Evolutionary conservation across 768 basidiomycete genomes (phyloP).

Genomic region (Leccinum boreale): DNA sequence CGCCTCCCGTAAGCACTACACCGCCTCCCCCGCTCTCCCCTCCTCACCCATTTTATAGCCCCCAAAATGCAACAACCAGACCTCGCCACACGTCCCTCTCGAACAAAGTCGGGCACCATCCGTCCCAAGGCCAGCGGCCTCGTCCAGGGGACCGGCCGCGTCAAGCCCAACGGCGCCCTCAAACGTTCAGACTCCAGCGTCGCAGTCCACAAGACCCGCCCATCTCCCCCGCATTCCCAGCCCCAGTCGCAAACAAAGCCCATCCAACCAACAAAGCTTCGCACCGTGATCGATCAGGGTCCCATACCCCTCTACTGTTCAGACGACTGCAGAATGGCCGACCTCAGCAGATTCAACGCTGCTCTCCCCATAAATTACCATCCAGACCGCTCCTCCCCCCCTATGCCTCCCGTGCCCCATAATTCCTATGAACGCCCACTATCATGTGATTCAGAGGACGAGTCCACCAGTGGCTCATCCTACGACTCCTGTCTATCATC

Average conservation of each 20-base stretch:
- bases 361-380: slow-evolving; percentile 46
- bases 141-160: slow-evolving; percentile 62
- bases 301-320: slow-evolving; percentile 86
- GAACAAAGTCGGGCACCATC: slow-evolving; percentile 35
- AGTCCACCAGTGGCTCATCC: slow-evolving; percentile 40
- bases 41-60: slow-evolving; percentile 13
- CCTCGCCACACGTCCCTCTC: slow-evolving; percentile 27
- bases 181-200: slow-evolving; percentile 36
- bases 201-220: slow-evolving; percentile 15
- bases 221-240: slow-evolving; percentile 20
- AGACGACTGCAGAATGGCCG: slow-evolving; percentile 64
- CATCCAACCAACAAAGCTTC: slow-evolving; percentile 43
- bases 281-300: slow-evolving; percentile 73
- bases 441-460: slow-evolving; percentile 37
- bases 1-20: slow-evolving; percentile 26
- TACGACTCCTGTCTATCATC: slow-evolving; percentile 32
- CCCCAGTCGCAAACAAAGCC: slow-evolving; percentile 21
- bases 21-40: slow-evolving; percentile 22
- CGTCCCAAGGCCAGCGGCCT: slow-evolving; percentile 48
- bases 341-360: slow-evolving; percentile 44
- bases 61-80: slow-evolving; percentile 28
- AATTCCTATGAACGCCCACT: slow-evolving; percentile 31
- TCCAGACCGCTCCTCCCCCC: slow-evolving; percentile 42
- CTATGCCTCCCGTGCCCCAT: slow-evolving; percentile 39
- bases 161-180: slow-evolving; percentile 55